These are phyloP conservation scores for Dipteronia dyeriana DNA, from an alignment of 345 rosid species.

Conservation along the genomic window DNA sequence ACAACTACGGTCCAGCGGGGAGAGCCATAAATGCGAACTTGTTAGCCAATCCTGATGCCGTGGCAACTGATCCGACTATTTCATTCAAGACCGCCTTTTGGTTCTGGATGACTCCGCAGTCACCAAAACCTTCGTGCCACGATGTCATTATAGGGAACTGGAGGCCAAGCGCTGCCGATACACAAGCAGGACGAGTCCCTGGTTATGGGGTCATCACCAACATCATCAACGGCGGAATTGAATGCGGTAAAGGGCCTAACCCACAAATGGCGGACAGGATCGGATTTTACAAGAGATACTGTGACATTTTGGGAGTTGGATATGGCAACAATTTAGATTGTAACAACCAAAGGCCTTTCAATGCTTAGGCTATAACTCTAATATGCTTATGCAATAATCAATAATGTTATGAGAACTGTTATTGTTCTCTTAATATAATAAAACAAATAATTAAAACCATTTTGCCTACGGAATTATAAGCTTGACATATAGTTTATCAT, in stretches of 20 bases:
- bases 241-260: conserved; percentile 25
- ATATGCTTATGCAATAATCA: neutral
- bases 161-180: conserved; percentile 17
- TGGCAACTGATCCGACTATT: conserved; percentile 21
- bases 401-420: neutral
- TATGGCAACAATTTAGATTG: conserved; percentile 31
- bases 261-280: conserved; percentile 12
- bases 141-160: conserved; percentile 24
- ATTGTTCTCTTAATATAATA: neutral
- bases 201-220: conserved; percentile 40
- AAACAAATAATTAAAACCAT: neutral
- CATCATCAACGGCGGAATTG: conserved; percentile 30
- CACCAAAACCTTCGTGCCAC: conserved; percentile 32
- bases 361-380: conserved; percentile 1
- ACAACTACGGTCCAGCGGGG: conserved; percentile 37
- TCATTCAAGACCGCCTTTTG: conserved; percentile 38
- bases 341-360: conserved; percentile 35
- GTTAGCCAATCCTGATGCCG: conserved; percentile 23
- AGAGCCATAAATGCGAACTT: conserved; percentile 20
- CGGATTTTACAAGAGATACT: conserved; percentile 34
- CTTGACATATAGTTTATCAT: too few relatives aligned
- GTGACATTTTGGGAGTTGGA: conserved; percentile 19
- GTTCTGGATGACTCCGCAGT: conserved; percentile 43
- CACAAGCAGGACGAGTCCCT: conserved; percentile 18
- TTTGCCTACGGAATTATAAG: neutral